phyloP scores from a whole-genome alignment of 1,284 basidiomycete genomes.

The Heterobasidion parviporum region DNA sequence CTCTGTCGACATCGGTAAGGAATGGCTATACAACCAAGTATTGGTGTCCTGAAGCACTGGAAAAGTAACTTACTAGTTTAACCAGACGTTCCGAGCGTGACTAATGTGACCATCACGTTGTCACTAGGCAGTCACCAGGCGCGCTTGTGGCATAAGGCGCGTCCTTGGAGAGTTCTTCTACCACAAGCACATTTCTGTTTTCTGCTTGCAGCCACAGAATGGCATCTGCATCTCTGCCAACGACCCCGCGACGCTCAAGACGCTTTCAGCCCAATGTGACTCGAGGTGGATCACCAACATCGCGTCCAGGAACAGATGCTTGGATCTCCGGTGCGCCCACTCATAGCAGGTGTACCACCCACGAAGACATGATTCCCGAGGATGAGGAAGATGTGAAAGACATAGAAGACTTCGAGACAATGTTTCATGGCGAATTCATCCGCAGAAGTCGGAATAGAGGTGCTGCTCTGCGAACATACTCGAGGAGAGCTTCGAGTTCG shows the following conservation, averaged over 20 bases:
- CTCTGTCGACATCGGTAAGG: not conserved
- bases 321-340: conserved; percentile 10
- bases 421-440: not conserved
- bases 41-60: too few species aligned
- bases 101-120: not conserved
- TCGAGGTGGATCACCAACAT: too few species aligned
- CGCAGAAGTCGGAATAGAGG: conserved; percentile 2
- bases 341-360: conserved; percentile 11
- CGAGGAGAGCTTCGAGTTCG: not conserved
- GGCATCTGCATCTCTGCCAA: not conserved
- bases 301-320: conserved; percentile 1
- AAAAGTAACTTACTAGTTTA: too few species aligned
- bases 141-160: not conserved
- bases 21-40: too few species aligned
- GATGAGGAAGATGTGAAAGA: not conserved
- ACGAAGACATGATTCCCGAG: conserved; percentile 10
- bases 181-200: not conserved
- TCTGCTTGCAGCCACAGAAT: not conserved
- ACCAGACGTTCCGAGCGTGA: too few species aligned
- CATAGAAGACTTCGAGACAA: not conserved
- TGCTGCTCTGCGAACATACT: not conserved
- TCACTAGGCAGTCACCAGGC: not conserved
- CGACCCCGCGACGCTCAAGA: conserved; percentile 18
- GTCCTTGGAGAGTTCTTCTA: not conserved
- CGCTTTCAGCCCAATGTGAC: conserved; percentile 21